Base-by-base conservation (phyloP, 2,329 filamentous ascomycete genomes). In the Alternaria gaisen region DNA sequence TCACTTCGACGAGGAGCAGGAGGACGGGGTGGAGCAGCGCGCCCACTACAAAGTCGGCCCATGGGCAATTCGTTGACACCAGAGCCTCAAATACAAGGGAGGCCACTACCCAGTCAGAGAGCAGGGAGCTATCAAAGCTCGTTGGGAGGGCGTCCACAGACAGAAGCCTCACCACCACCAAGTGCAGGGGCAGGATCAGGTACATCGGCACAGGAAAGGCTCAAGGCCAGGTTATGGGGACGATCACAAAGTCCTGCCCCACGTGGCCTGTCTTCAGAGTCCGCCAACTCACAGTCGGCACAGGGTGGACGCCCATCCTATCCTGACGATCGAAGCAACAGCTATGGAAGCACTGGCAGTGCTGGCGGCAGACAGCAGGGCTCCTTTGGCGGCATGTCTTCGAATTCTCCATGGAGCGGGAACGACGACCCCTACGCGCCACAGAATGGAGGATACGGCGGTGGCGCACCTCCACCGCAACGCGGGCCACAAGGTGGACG, bases 211-310 rank as follows among this genome's bases (percentile, higher is more conserved):
- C 92, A 96, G 80, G 92, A 97, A 70, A 85, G 92, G 68, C 82
- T 97, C 69, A 92, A 93, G 74, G 92, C 93, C 71, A 83, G 92
- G 63, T 81, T 97, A 46, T 93, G 93, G 84, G 88, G 87, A 22
- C 83, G 85, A 66, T 86, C 86, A 43, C 82, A 83, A 48, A 90
- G 87, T 65, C 87, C 88, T 9, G 80, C 81, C 24, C 76, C 70
- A 60, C 75, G 71, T 52, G 64, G 69, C 6, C 55, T 68, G 7
- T 67, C 74, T 22, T 54, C 55, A 20, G 68, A 70, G n/a, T 71
- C 72, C 12, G 58, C 60, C 22, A 63, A 38, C 34, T 47, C 63
- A n/a, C 69, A 73, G 38, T 58, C 69, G 3, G 53, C 53, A 12
- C 66, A 67, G 54, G 60, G 64, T 5, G 66, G 61, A 46, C 62